Conservation (phyloP, 805 yeast genomes). For the Monosporozyma servazzii region DNA sequence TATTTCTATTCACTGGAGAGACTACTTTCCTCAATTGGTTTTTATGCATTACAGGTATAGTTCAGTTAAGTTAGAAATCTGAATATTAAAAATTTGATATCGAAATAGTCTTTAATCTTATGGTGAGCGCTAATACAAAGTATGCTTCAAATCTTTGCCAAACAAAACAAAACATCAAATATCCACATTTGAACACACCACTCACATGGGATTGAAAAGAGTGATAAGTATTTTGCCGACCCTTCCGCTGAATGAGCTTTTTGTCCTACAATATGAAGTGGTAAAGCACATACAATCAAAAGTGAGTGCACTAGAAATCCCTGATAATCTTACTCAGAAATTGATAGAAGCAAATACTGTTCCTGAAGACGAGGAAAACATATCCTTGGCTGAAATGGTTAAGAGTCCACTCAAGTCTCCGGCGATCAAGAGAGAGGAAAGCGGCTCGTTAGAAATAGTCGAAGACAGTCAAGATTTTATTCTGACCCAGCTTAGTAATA, state of each 20-base stretch:
- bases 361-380: not conserved
- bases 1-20: not conserved
- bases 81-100: not conserved
- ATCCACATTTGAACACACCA: too few species aligned
- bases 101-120: not conserved
- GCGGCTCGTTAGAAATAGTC: not conserved
- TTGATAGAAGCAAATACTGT: not conserved
- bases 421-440: not conserved
- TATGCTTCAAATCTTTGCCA: not conserved
- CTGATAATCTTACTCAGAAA: not conserved
- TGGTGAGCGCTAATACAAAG: not conserved
- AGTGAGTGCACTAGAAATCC: not conserved
- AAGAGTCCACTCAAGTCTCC: not conserved
- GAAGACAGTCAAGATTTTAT: slow-evolving; percentile 18
- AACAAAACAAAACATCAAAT: not conserved
- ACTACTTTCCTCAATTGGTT: too few species aligned
- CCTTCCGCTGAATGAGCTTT: slow-evolving; percentile 13
- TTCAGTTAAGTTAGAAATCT: not conserved
- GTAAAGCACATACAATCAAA: not conserved
- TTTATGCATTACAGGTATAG: not conserved
- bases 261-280: not conserved
- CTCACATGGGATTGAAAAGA: slow-evolving; percentile 2
- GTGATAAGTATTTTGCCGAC: slow-evolving; percentile 7
- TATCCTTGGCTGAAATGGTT: not conserved
- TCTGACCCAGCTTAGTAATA: slow-evolving; percentile 16